Evolutionary conservation across 2,329 filamentous ascomycete genomes (phyloP).

Genomic region (Fusarium burgessii): DNA sequence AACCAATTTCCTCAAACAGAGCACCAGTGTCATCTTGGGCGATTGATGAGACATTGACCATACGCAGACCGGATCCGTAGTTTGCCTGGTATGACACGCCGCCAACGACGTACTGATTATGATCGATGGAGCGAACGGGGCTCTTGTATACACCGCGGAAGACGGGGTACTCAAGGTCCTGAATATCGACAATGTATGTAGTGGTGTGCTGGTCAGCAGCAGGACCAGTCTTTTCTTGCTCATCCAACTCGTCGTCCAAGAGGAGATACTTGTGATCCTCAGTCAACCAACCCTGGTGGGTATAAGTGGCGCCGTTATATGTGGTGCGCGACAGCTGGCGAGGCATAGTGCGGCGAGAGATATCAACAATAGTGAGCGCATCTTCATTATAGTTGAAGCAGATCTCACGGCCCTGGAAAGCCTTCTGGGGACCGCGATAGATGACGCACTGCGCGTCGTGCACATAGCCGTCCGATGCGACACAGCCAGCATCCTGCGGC

Average conservation of each 20-base stretch:
- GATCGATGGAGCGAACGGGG: conserved; percentile 13
- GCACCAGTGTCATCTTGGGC: conserved; percentile 10
- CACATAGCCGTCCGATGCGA: background rate
- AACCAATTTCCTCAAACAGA: conserved; percentile 7
- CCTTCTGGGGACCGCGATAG: conserved; percentile 7
- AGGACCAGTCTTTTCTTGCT: conserved; percentile 55
- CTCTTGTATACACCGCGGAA: conserved; percentile 37
- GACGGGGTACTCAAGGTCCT: conserved; percentile 53
- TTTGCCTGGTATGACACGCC: conserved; percentile 16
- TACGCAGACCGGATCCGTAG: background rate
- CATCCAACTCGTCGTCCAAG: conserved; percentile 66
- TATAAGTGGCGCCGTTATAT: conserved; percentile 17
- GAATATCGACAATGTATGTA: conserved; percentile 64
- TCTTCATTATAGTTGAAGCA: conserved; percentile 24
- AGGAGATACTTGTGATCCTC: conserved; percentile 58
- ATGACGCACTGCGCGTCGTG: conserved; percentile 20
- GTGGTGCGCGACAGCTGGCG: conserved; percentile 17
- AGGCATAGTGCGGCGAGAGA: conserved; percentile 10
- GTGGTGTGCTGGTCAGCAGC: conserved; percentile 57
- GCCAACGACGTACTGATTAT: conserved; percentile 8
- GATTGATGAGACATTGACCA: conserved; percentile 10
- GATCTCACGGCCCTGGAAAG: conserved; percentile 6
- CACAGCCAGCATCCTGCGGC: conserved; percentile 13
- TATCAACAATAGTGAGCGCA: conserved; percentile 12
- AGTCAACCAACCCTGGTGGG: conserved; percentile 66